Evolutionary conservation across 345 rosid species (phyloP), one percentile per base, ranked within the genome.

Genomic region (Rhizophora apiculata): DNA sequence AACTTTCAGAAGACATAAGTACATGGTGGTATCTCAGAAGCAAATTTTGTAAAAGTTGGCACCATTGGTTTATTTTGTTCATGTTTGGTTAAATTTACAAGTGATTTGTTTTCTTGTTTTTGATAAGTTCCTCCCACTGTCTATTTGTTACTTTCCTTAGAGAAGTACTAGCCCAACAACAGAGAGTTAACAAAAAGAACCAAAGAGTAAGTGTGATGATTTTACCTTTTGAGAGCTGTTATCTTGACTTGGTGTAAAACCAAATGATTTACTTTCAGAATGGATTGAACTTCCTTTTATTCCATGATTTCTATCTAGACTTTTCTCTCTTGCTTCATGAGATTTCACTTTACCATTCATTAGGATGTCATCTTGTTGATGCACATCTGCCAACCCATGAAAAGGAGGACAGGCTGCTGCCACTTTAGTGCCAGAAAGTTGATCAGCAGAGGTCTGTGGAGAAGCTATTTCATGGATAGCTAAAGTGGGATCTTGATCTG

Each of bases 401-500:
- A 72, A 78, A 43, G 77, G 68, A 73, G 74, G 76, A 66, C 72
- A 69, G 43, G 83, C 63, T 72, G 68, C 73, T 66, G 69, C 80
- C 68, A 68, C 82, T 64, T 76, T 82, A 63, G 82, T 73, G 48
- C 74, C 58, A 48, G 87, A 74, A 53, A 71, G 60, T 76, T 75
- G 62, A 22, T 62, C 68, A 62, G 86, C 77, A 72, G 79, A 84
- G 32, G 81, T 74, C 32, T 69, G 84, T 29, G 84, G 71, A 60
- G 85, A 71, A 52, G 87, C 75, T 57, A 71, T 86, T 70, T 85
- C 96, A 66, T 77, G 86, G 73, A 86, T 83, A 58, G 96, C 82
- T 57, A 83, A 79, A 74, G 96, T 86, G 64, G 92, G 97, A 83
- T 86, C 93, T 84, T 86, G 92, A 83, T 89, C 93, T 72, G 96